These are phyloP conservation scores for Alnus glutinosa DNA, from an alignment of 306 rosid species.

Conservation along the genomic window DNA sequence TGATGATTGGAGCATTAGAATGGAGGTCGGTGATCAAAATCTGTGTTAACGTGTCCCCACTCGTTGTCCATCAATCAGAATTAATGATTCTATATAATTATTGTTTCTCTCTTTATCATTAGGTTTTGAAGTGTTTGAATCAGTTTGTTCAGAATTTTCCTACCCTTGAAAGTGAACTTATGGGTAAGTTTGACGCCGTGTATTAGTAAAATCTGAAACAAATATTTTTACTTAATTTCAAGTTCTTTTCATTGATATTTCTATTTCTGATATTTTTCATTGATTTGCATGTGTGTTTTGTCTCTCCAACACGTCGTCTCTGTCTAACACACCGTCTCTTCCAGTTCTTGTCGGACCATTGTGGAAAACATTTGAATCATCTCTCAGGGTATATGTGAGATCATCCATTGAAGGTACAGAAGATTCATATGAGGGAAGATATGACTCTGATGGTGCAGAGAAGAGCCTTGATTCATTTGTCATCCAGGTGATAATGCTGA, in stretches of 20 bases:
- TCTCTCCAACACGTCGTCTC: conserved; percentile 12
- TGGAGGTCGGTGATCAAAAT: conserved; percentile 58
- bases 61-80: conserved; percentile 15
- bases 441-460: conserved; percentile 94
- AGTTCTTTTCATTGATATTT: conserved; percentile 20
- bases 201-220: conserved; percentile 15
- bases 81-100: conserved; percentile 4
- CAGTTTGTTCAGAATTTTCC: conserved; percentile 86
- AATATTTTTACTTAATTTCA: conserved; percentile 7
- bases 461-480: conserved; percentile 88
- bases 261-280: conserved; percentile 6
- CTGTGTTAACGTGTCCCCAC: neutral
- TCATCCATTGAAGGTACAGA: conserved; percentile 77
- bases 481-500: conserved; percentile 64
- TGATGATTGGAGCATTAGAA: conserved; percentile 85
- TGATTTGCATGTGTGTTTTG: neutral
- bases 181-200: conserved; percentile 48
- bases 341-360: conserved; percentile 75
- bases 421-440: conserved; percentile 82
- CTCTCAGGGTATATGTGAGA: conserved; percentile 63
- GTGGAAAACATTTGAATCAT: conserved; percentile 86
- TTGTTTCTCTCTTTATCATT: conserved; percentile 27
- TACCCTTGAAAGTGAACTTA: conserved; percentile 64
- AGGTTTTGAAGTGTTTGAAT: conserved; percentile 95
- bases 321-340: conserved; percentile 29